Conservation (phyloP, 2,329 filamentous ascomycete genomes). For the Penicillium brevicompactum region DNA sequence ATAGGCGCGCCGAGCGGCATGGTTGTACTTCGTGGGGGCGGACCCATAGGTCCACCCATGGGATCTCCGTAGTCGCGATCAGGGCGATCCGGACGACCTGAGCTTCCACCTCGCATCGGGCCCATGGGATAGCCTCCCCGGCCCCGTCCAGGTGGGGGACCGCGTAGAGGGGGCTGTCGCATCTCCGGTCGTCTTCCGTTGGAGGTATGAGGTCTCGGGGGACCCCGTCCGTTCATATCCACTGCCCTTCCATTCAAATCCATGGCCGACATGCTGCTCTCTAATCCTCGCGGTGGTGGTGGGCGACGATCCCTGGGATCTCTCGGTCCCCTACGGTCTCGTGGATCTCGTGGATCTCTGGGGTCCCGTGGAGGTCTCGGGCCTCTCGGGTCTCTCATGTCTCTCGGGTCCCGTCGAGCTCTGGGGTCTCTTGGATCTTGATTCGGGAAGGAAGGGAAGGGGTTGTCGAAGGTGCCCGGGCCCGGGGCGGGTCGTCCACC, state of each 20-base stretch:
- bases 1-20: constrained; percentile 31
- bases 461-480: constrained; percentile 52
- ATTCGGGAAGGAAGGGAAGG: constrained; percentile 48
- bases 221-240: constrained; percentile 36
- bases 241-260: constrained; percentile 37
- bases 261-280: constrained; percentile 45
- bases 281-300: constrained; percentile 33
- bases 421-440: constrained; percentile 5
- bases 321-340: constrained; percentile 24
- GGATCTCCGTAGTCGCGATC: constrained; percentile 32
- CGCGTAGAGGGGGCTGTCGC: constrained; percentile 28
- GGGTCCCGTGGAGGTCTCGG: constrained; percentile 17
- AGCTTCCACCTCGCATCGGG: constrained; percentile 31
- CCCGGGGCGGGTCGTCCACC: constrained; percentile 33
- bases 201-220: constrained; percentile 43
- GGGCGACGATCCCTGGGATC: constrained; percentile 32
- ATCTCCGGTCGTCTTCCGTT: constrained; percentile 34
- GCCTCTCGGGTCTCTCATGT: constrained; percentile 3
- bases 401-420: no score
- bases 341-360: constrained; percentile 21
- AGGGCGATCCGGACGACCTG: constrained; percentile 24
- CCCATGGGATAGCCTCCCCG: constrained; percentile 26
- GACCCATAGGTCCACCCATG: constrained; percentile 26
- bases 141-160: constrained; percentile 24
- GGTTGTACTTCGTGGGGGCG: constrained; percentile 40